phyloP scores from a whole-genome alignment of 2,329 filamentous ascomycete species.

The Colletotrichum somersetense region DNA sequence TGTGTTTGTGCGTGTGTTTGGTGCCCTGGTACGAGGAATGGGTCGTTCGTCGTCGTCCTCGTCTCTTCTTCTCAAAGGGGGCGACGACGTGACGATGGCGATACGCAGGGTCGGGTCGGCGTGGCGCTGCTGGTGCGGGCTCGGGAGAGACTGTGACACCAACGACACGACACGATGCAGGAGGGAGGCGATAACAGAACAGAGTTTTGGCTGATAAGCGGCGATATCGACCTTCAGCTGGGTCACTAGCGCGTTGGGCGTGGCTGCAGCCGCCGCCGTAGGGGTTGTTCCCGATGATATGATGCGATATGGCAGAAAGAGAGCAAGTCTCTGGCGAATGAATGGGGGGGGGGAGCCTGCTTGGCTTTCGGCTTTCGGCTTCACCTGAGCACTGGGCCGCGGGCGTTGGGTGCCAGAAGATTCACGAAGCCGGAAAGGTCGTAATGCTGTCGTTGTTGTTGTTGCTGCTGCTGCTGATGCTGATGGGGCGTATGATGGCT shows the following conservation, averaged over 20 bases:
- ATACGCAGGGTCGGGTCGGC: constrained; percentile 37
- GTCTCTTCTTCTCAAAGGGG: constrained; percentile 18
- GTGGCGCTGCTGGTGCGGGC: constrained; percentile 35
- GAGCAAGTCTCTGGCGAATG: constrained; percentile 26
- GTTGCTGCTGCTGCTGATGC: constrained; percentile 7
- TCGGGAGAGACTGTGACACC: constrained; percentile 35
- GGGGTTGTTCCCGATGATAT: constrained; percentile 12
- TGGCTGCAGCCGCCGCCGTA: neutral
- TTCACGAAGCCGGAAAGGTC: constrained; percentile 26
- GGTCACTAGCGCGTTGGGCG: constrained; percentile 24
- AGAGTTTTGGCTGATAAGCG: constrained; percentile 32
- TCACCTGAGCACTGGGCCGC: neutral
- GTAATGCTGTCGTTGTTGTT: neutral
- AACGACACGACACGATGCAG: constrained; percentile 24
- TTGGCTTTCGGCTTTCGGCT: neutral
- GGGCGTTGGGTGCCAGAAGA: constrained; percentile 9
- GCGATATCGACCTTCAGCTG: constrained; percentile 37
- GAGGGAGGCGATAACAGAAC: constrained; percentile 19
- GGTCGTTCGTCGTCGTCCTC: no score
- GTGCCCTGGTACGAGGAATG: constrained; percentile 17
- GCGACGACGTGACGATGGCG: constrained; percentile 15
- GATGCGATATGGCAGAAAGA: constrained; percentile 28
- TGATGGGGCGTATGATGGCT: constrained; percentile 35
- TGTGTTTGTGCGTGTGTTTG: neutral
- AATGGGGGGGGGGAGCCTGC: neutral